Percentiles rank a stretch among this genome's conserved stretches.
phyloP scores from a whole-genome alignment of 2,329 filamentous ascomycete genomes.

The Pyricularia sp. region DNA sequence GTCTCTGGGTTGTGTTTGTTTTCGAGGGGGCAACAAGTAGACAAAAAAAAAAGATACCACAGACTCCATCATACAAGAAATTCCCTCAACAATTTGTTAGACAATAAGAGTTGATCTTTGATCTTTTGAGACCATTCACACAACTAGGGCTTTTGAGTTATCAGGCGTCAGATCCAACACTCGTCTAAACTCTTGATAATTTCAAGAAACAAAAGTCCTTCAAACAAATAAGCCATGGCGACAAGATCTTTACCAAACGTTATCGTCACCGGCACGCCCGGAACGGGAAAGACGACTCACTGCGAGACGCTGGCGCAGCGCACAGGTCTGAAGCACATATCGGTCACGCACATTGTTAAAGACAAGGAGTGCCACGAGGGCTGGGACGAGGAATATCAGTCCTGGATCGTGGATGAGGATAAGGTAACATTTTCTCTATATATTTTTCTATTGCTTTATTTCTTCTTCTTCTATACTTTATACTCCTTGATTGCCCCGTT shows the following conservation, averaged over 20 bases:
- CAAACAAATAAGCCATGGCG: conserved; percentile 10
- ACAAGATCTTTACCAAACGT: conserved; percentile 67
- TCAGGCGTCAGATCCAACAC: background rate
- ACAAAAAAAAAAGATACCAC: background rate
- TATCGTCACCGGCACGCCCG: conserved; percentile 89
- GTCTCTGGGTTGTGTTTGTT: background rate
- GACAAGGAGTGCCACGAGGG: conserved; percentile 80
- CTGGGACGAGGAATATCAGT: conserved; percentile 75
- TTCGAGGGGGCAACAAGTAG: background rate
- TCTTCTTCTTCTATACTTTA: conserved; percentile 4
- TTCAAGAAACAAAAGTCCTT: background rate
- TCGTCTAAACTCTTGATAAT: background rate
- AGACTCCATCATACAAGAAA: background rate
- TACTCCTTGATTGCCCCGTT: no score
- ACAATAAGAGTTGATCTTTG: no score
- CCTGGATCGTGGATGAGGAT: conserved; percentile 94
- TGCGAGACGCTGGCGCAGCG: conserved; percentile 70
- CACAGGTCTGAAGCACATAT: conserved; percentile 71
- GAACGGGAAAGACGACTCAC: conserved; percentile 92
- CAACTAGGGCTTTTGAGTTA: background rate
- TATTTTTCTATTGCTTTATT: conserved; percentile 3
- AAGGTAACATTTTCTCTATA: conserved; percentile 54
- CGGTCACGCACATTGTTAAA: conserved; percentile 87
- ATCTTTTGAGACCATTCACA: no score
- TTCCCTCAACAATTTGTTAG: no score